phyloP scores from a whole-genome alignment of 2,329 filamentous ascomycete species.

The Fusarium sororula region DNA sequence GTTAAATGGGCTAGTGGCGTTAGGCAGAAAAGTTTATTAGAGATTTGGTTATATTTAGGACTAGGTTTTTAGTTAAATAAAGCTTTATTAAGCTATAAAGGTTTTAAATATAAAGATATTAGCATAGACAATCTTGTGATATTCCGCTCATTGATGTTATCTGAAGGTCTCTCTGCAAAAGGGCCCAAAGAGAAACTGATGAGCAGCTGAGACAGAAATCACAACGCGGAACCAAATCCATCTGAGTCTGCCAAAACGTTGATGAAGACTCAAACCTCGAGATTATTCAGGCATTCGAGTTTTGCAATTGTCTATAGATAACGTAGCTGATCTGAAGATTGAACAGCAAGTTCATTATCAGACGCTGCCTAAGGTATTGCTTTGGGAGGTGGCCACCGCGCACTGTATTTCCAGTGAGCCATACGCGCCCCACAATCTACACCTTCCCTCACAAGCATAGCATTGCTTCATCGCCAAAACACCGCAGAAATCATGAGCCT shows the following conservation, averaged over 20 bases:
- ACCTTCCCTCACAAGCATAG: neutral
- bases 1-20: too few species aligned
- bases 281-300: neutral
- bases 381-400: neutral
- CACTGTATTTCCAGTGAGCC: neutral
- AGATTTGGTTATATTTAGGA: too few species aligned
- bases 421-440: neutral
- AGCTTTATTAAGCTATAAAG: too few species aligned
- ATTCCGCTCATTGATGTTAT: neutral
- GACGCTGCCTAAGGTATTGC: neutral
- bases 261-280: neutral
- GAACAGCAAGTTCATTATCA: neutral
- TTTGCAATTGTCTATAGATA: neutral
- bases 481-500: neutral
- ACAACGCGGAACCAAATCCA: neutral
- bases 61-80: too few species aligned
- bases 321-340: neutral
- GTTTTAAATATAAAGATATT: too few species aligned
- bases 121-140: neutral
- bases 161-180: neutral
- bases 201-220: neutral
- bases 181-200: rapidly evolving
- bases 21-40: too few species aligned
- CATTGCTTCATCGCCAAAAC: neutral
- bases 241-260: neutral